Evolutionary conservation across 192 early-diverging fungal species (phyloP).

Genomic region (Coemansia sp.): DNA sequence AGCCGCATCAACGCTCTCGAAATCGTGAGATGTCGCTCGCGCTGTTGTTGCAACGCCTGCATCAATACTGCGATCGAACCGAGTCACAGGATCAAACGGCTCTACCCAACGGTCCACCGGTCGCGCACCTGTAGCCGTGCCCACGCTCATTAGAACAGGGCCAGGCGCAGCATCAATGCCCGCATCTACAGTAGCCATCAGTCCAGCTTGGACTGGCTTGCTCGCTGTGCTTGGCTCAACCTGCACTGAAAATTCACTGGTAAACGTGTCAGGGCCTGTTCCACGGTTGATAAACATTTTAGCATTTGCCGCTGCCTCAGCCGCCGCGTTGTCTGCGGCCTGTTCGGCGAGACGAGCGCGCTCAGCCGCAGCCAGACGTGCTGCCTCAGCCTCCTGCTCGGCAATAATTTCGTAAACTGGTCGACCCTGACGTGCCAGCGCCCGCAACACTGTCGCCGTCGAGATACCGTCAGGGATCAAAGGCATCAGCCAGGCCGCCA

Average conservation of each 20-base stretch:
- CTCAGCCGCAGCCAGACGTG: conserved; percentile 20
- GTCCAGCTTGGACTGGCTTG: conserved; percentile 24
- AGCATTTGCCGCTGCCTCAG: conserved; percentile 18
- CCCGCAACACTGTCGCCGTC: conserved; percentile 21
- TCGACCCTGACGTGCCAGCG: conserved; percentile 38
- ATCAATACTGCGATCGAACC: conserved; percentile 8
- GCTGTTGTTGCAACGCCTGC: conserved; percentile 11
- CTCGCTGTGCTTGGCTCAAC: conserved; percentile 18
- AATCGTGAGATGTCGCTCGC: conserved; percentile 13
- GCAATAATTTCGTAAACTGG: conserved; percentile 40
- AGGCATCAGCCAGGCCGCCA: conserved; percentile 42
- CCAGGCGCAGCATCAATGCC: conserved; percentile 28
- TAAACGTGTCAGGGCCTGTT: conserved; percentile 15
- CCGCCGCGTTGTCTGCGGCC: conserved; percentile 21
- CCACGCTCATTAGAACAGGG: conserved; percentile 11
- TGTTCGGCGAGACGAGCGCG: conserved; percentile 22
- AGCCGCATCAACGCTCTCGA: conserved; percentile 15
- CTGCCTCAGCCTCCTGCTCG: conserved; percentile 29
- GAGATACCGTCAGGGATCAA: conserved; percentile 37
- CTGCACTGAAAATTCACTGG: conserved; percentile 35
- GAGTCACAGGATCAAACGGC: conserved; percentile 37
- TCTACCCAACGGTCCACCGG: conserved; percentile 32
- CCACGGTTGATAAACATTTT: conserved; percentile 31
- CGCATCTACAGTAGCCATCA: conserved; percentile 8
- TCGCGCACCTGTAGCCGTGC: conserved; percentile 17